Evolutionary conservation across 139 green algal genomes (phyloP), one percentile per base, ranked within the genome.

Genomic region (Chlorella sp.): DNA sequence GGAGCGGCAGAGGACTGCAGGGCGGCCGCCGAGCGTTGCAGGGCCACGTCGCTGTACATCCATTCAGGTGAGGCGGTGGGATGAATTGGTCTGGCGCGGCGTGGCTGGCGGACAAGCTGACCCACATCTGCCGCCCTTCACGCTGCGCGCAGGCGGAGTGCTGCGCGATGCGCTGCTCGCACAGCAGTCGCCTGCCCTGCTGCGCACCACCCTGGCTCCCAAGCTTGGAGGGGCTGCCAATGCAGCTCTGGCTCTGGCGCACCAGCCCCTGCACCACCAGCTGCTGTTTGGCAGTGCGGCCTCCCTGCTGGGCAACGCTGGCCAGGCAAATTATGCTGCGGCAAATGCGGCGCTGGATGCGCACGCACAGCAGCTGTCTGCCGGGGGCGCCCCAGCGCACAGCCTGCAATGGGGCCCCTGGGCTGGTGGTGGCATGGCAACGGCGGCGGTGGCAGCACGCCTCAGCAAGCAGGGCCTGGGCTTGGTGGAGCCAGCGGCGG

Each of bases 321-420:
- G 92, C 12, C 92, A 97, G 77, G 77, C 82, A 42, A 93, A 90
- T 77, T 97, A 97, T 62, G 74, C 75, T 31, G 90, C 87, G 7
- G 91, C 92, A 25, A 97, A 97, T 66, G 79, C 90, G 31, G 82
- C 80, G 11, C 77, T 97, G 42, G 89, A 95, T 64, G 77, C 77
- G 0, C 66, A 31, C 0, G 63, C 67, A 35, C 6, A 21, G 23
- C 21, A 8, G 3, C 25, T 11, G 12, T 35, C 38, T 40, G 43
- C 36, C 27, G 41, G 67, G 35, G 65, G 55, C 8, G 1, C 8
- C 2, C 12, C 31, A 1, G 42, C 63, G 8, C 5, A n/a, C 64
- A 85, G 73, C 59, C 60, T 93, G 80, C 84, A 98, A 78, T 98
- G 92, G 92, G 94, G 93, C 42, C 93, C 93, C 21, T 98, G 93